Evolutionary conservation across 352 stramenopile species (phyloP).

Genomic region (Paralagenidium karlingii): DNA sequence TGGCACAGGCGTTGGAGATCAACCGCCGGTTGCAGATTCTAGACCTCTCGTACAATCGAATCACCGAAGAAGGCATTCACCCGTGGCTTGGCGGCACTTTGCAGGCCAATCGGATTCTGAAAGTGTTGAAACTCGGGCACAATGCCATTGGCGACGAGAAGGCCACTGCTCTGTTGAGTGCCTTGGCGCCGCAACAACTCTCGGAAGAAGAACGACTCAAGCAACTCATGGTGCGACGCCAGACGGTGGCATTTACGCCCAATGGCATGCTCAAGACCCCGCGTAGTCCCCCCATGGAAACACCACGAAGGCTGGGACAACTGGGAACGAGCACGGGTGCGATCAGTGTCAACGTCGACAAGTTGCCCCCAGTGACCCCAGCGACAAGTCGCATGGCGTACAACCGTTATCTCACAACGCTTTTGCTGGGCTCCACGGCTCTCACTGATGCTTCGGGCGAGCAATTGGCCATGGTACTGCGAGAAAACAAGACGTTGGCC

Average conservation of each 20-base stretch:
- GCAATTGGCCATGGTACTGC: conserved; percentile 28
- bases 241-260: conserved; percentile 9
- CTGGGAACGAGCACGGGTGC: too few relatives aligned
- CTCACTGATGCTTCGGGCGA: conserved; percentile 34
- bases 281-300: neutral
- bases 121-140: conserved; percentile 47
- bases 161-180: conserved; percentile 27
- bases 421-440: conserved; percentile 45
- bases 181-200: conserved; percentile 22
- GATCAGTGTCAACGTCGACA: too few relatives aligned
- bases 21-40: conserved; percentile 28
- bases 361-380: too few relatives aligned
- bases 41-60: conserved; percentile 60
- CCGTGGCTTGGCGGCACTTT: conserved; percentile 53
- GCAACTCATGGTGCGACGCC: conserved; percentile 17
- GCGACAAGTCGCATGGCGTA: too few relatives aligned
- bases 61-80: conserved; percentile 32
- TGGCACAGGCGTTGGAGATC: conserved; percentile 29
- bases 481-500: conserved; percentile 27
- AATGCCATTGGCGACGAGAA: conserved; percentile 51
- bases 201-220: conserved; percentile 46
- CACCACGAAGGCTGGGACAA: too few relatives aligned
- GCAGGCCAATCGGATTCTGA: conserved; percentile 26
- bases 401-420: conserved; percentile 40
- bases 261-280: conserved; percentile 3